phyloP scores from a whole-genome alignment of 257 asterid species.

The Solanum commersonii region DNA sequence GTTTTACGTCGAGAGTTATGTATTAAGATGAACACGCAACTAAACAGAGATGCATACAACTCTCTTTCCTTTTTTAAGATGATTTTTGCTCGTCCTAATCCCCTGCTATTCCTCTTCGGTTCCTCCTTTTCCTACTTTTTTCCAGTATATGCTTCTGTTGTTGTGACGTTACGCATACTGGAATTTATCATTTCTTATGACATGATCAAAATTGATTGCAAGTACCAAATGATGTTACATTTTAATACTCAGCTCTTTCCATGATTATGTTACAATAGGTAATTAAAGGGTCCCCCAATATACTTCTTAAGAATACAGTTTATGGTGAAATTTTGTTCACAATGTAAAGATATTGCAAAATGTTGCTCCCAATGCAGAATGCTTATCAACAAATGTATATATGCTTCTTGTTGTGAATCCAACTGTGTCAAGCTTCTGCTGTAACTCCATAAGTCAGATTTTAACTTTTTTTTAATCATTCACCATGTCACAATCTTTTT shows the following conservation, averaged over 20 bases:
- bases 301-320: neutral
- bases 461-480: neutral
- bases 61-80: neutral
- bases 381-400: neutral
- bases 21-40: neutral
- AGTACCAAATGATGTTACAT: neutral
- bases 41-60: neutral
- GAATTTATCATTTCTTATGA: neutral
- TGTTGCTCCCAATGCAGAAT: neutral
- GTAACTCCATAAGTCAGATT: neutral
- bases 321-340: neutral
- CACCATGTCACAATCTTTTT: neutral
- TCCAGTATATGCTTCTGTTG: neutral
- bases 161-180: neutral
- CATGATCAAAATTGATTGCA: neutral
- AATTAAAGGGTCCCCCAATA: neutral
- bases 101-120: neutral
- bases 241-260: neutral
- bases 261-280: neutral
- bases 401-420: neutral
- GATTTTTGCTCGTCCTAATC: neutral
- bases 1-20: neutral
- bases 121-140: neutral
- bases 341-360: neutral
- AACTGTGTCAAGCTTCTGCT: neutral